Conservation (phyloP, 1,139 yeast species). For the Candida neerlandica region DNA sequence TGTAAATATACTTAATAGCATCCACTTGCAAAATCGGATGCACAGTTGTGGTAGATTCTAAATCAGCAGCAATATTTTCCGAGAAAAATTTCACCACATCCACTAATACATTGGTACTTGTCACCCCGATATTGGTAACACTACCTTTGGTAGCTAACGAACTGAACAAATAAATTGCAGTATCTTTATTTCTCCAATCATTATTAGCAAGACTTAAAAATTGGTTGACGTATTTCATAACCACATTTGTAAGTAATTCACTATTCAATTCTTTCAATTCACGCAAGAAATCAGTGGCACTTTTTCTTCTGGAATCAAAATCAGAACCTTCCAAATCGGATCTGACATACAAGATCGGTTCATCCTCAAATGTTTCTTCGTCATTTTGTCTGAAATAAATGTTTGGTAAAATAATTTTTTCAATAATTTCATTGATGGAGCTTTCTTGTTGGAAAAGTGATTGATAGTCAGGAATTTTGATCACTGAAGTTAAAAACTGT, state of each 20-base stretch:
- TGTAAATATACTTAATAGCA: constrained; percentile 87
- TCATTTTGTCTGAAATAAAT: constrained; percentile 82
- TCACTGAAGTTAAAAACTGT: constrained; percentile 80
- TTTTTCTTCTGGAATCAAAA: constrained; percentile 86
- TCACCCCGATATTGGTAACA: constrained; percentile 83
- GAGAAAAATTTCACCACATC: constrained; percentile 88
- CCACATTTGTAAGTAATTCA: constrained; percentile 69
- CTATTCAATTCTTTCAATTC: constrained; percentile 84
- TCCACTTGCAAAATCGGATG: constrained; percentile 86
- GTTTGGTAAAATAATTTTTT: constrained; percentile 86
- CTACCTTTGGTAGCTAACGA: constrained; percentile 91
- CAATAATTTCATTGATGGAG: constrained; percentile 75
- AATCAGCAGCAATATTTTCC: constrained; percentile 78
- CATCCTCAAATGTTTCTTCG: constrained; percentile 93
- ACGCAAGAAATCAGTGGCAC: constrained; percentile 87
- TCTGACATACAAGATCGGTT: constrained; percentile 89
- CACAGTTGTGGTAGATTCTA: constrained; percentile 48
- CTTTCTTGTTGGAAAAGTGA: constrained; percentile 64
- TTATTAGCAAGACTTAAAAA: constrained; percentile 59
- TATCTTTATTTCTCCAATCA: constrained; percentile 83
- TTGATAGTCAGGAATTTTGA: constrained; percentile 64
- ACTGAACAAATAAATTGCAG: constrained; percentile 83
- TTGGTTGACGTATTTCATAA: constrained; percentile 72
- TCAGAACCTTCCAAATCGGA: constrained; percentile 96
- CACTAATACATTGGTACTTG: constrained; percentile 78